A percentile compares a stretch with the other conserved stretches of the same genome.
phyloP scores from a whole-genome alignment of 805 yeast species.

The Ogataea henricii region DNA sequence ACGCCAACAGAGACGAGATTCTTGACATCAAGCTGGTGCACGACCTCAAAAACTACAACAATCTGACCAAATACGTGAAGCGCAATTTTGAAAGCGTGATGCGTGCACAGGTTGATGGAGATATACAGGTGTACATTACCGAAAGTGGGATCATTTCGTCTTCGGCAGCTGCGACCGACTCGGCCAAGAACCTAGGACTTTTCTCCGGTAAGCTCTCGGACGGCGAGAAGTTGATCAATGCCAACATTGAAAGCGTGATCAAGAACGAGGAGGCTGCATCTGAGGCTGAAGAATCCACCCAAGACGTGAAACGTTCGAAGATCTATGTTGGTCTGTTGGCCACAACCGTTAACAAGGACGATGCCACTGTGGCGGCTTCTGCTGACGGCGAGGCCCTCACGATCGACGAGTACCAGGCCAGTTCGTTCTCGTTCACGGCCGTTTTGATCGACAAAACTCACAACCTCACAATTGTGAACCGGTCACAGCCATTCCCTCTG shows the following conservation, averaged over 20 bases:
- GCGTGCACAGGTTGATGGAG: slow-evolving; percentile 74
- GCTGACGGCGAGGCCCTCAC: slow-evolving; percentile 35
- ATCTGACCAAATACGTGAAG: slow-evolving; percentile 49
- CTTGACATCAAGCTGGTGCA: slow-evolving; percentile 65
- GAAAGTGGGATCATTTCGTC: slow-evolving; percentile 46
- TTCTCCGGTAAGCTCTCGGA: slow-evolving; percentile 77
- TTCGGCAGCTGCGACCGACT: slow-evolving; percentile 29
- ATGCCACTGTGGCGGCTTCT: slow-evolving; percentile 6
- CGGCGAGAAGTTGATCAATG: slow-evolving; percentile 86
- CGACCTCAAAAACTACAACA: slow-evolving; percentile 58
- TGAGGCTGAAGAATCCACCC: not conserved
- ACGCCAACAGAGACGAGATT: slow-evolving; percentile 47
- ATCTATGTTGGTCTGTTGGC: slow-evolving; percentile 38
- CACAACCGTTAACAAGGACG: slow-evolving; percentile 28
- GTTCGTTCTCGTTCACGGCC: slow-evolving; percentile 73
- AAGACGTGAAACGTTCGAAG: slow-evolving; percentile 24
- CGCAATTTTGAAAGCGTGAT: slow-evolving; percentile 62
- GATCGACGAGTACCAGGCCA: slow-evolving; percentile 48
- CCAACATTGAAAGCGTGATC: slow-evolving; percentile 79
- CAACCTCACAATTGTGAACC: slow-evolving; percentile 67
- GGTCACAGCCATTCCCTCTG: slow-evolving; percentile 87
- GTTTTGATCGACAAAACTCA: slow-evolving; percentile 79
- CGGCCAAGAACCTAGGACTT: slow-evolving; percentile 55
- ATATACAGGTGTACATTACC: slow-evolving; percentile 60
- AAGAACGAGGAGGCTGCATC: slow-evolving; percentile 9